Conservation (phyloP, 2,329 filamentous ascomycete genomes). For the Colletotrichum lindemuthianum region DNA sequence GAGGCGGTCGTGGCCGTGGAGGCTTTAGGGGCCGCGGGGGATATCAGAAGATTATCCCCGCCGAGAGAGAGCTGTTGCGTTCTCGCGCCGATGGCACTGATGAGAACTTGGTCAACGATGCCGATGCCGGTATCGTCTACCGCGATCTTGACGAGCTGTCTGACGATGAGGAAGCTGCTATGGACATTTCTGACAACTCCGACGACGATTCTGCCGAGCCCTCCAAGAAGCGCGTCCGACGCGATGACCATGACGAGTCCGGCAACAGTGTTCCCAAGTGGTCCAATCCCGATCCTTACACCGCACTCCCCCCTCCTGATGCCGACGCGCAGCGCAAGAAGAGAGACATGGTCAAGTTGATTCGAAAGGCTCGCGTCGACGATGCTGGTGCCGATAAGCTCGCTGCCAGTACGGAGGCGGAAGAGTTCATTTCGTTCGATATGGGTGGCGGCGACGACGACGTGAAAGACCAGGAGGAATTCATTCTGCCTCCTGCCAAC, state of each 20-base stretch:
- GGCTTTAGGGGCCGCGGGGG: slow-evolving; percentile 34
- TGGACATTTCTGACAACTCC: slow-evolving; percentile 69
- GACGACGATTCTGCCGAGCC: slow-evolving; percentile 52
- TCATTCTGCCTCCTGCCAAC: slow-evolving; percentile 32
- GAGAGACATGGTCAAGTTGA: slow-evolving; percentile 88
- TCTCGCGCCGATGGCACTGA: slow-evolving; percentile 49
- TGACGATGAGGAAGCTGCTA: slow-evolving; percentile 71
- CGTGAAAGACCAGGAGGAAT: slow-evolving; percentile 40
- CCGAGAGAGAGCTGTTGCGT: slow-evolving; percentile 61
- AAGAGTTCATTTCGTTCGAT: slow-evolving; percentile 92
- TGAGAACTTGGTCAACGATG: slow-evolving; percentile 59
- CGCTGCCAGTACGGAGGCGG: slow-evolving; percentile 65
- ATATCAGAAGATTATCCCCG: slow-evolving; percentile 48
- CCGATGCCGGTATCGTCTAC: slow-evolving; percentile 60
- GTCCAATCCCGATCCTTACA: slow-evolving; percentile 97
- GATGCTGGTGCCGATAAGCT: slow-evolving; percentile 55
- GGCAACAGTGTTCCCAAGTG: slow-evolving; percentile 74
- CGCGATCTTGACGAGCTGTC: slow-evolving; percentile 66
- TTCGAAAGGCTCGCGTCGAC: slow-evolving; percentile 85
- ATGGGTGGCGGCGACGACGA: slow-evolving; percentile 66
- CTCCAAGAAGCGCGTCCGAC: slow-evolving; percentile 55
- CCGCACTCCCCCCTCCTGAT: slow-evolving; percentile 82
- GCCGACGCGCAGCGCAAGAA: slow-evolving; percentile 75
- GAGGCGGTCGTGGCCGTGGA: slow-evolving; percentile 37
- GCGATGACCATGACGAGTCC: slow-evolving; percentile 43